These are phyloP conservation scores for Chondrostereum purpureum DNA, from an alignment of 1,284 basidiomycete species.

Conservation along the genomic window DNA sequence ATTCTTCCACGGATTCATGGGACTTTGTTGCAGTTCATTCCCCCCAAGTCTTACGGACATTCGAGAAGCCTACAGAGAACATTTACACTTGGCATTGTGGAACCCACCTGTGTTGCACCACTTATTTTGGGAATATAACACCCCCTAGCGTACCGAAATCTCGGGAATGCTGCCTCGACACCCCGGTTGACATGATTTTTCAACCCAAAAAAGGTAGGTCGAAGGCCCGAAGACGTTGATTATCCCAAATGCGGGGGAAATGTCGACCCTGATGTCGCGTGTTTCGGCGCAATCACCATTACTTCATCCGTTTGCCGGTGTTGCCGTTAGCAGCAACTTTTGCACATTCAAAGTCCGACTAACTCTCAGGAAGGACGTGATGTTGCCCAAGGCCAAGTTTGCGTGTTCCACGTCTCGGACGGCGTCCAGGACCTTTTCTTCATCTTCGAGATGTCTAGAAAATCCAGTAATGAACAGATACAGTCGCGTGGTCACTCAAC, in stretches of 20 bases:
- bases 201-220: not conserved
- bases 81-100: too few relatives aligned
- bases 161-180: too few relatives aligned
- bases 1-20: not conserved
- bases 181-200: not conserved
- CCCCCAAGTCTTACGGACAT: too few relatives aligned
- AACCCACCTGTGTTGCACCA: too few relatives aligned
- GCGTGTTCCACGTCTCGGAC: constrained; percentile 4
- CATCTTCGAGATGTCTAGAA: constrained; percentile 34
- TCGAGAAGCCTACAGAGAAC: too few relatives aligned
- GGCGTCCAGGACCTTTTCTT: constrained; percentile 34
- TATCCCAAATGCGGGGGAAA: not conserved
- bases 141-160: too few relatives aligned
- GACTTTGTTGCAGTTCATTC: too few relatives aligned
- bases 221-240: not conserved
- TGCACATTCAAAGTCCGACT: not conserved
- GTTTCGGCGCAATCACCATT: too few relatives aligned
- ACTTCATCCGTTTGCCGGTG: not conserved
- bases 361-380: constrained; percentile 1
- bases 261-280: not conserved
- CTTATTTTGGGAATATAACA: too few relatives aligned
- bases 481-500: constrained; percentile 77
- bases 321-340: not conserved
- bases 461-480: constrained; percentile 74
- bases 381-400: constrained; percentile 6